Base-by-base conservation (phyloP, 1,284 basidiomycete genomes). In the Sporisorium scitamineum region DNA sequence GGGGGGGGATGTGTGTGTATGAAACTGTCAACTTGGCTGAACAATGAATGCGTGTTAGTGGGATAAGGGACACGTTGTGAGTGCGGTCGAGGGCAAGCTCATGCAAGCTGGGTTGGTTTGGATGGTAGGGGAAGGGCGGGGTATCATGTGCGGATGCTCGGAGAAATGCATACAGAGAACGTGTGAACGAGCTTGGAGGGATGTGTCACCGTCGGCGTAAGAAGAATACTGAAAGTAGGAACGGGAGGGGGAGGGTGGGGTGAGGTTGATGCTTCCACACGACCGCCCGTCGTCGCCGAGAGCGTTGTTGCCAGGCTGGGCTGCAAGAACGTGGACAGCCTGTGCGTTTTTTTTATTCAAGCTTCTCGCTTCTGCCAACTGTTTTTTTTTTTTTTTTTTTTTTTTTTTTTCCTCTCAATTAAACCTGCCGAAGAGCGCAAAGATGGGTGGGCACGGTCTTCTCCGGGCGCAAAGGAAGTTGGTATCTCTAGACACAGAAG, bases 31-130 rank as follows among this genome's bases (percentile, higher is more conserved):
- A n/a, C n/a, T n/a, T n/a, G n/a, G n/a, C n/a, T n/a, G n/a, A n/a
- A n/a, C n/a, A n/a, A n/a, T n/a, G n/a, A n/a, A n/a, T n/a, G n/a
- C n/a, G n/a, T n/a, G n/a, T n/a, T n/a, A n/a, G n/a, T n/a, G n/a
- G n/a, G n/a, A n/a, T n/a, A n/a, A n/a, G n/a, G n/a, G n/a, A n/a
- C 39, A 42, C 39, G 39, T 42, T 42, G 39, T 42, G 39, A 20
- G 37, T 18, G 16, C 11, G 14, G 14, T n/a, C 18, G 37, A 18
- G 14, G 16, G 18, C 8, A n/a, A n/a, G n/a, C n/a, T n/a, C n/a
- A n/a, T n/a, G n/a, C n/a, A n/a, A n/a, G n/a, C n/a, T n/a, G n/a
- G n/a, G n/a, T n/a, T n/a, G n/a, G n/a, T n/a, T n/a, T n/a, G n/a
- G n/a, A n/a, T n/a, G n/a, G n/a, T n/a, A n/a, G n/a, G n/a, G n/a